Base-by-base conservation (phyloP, 768 basidiomycete species). In the Gelatoporia subvermispora region DNA sequence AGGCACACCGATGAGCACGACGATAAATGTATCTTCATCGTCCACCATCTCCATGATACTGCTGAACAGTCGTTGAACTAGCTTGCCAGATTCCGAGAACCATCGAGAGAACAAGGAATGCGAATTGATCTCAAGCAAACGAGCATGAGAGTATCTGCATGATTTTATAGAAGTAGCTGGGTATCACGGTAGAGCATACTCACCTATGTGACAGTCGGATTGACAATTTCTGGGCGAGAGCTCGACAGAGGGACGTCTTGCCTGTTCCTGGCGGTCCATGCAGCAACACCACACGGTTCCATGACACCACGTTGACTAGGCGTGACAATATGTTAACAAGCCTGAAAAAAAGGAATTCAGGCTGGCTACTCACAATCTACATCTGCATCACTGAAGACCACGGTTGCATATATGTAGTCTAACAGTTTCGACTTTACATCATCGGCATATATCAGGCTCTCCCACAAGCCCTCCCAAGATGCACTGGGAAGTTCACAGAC, bases 41-140 rank as follows among this genome's bases (percentile, higher is more conserved):
- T 96, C 93, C 0, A 89, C 85, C 68, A 98, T 76, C 55, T 96
- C 93, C 35, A 78, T 88, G 48, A 99, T 92, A 50, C 78, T 88
- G 35, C 76, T 79, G 63, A 98, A 99, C 16, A 99, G 73, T 41
- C 88, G 81, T 60, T 98, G 95, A 1, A 99, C 96, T 23, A 99
- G 81, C 66, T 99, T 99, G 15, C 96, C 96, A 0, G 93, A 96
- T 64, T 99, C 96, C 0, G 94, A 97, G 69, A 98, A 99, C 95
- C 96, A 99, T 58, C 93, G 89, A 15, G 92, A 94, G 65, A 99
- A 98, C 15, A 99, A 76, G 2, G 94, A 97, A 68, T 98, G 96
- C 0, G 96, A 94, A 63, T 98, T 98, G 61, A 99, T 96, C 66
- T 99, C 96, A 39, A 99, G 78, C 10, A 99, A 73, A 40, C 92